Base-by-base conservation (phyloP, 768 basidiomycete species). In the Boletales sp. region DNA sequence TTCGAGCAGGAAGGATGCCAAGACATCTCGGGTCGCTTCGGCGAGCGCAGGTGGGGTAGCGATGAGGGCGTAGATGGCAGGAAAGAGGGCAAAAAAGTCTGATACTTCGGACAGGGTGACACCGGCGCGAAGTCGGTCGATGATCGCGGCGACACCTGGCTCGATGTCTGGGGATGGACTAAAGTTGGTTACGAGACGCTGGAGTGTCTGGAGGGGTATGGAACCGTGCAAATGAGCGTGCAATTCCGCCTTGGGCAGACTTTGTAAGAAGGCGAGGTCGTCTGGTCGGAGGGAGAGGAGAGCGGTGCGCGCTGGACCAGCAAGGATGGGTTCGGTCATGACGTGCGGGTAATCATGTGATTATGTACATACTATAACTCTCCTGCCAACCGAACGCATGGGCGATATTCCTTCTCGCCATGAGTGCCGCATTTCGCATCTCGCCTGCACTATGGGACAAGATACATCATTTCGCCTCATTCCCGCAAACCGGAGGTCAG, bases 401-500 rank as follows among this genome's bases (percentile, higher is more conserved):
- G 4, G 24, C 24, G 24, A 27, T 27, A 12, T 35, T 27, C 11
- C 29, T n/a, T 19, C 24, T 44, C 24, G 14, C n/a, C 50, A 76
- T 76, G 76, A 66, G 67, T 21, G 64, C 65, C 17, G 55, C 57
- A 11, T 93, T 89, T 69, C 81, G 84, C 44, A 94, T 94, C 55
- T 79, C 85, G 14, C 73, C 84, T 50, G 74, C 82, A 8, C 73
- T 94, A 55, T 94, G 92, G 91, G 90, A 93, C 71, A 86, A 80
- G 69, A 90, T 94, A 52, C 87, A 88, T 70, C 88, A 94, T 60
- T 94, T 90, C 62, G 88, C 90, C 0, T 87, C 87, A 2, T 94
- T 94, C 69, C 90, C 90, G 3, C 94, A 94, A 71, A 95, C 93
- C 0, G 90, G 92, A 44, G 90, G 90, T 89, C 27, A 54, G 83